Percentiles rank a stretch among this genome's conserved stretches.
These are phyloP conservation scores for Borealophlyctis nickersoniae DNA, from an alignment of 192 early-diverging fungal species.

Conservation along the genomic window DNA sequence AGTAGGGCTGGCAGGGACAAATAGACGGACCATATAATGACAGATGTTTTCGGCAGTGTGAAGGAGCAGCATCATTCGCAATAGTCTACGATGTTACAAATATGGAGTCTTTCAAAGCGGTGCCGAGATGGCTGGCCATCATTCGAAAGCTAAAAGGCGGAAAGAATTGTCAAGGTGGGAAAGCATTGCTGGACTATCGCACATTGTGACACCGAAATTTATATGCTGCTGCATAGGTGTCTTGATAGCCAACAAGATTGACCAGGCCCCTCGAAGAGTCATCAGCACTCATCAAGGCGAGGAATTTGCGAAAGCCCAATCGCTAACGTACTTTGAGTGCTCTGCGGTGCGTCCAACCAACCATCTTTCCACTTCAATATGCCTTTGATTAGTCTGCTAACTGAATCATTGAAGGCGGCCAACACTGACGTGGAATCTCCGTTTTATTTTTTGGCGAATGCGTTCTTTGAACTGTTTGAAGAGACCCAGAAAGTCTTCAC, in stretches of 20 bases:
- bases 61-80: slow-evolving; percentile 32
- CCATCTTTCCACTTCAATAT: slow-evolving; percentile 1
- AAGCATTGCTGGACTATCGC: too few relatives aligned
- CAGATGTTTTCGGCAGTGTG: slow-evolving; percentile 17
- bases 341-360: slow-evolving; percentile 36
- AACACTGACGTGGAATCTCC: slow-evolving; percentile 50
- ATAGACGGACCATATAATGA: slow-evolving; percentile 16
- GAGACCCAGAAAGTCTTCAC: too few relatives aligned
- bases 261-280: slow-evolving; percentile 32
- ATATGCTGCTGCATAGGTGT: slow-evolving; percentile 29
- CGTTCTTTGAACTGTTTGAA: slow-evolving; percentile 33
- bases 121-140: slow-evolving; percentile 39
- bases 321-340: slow-evolving; percentile 46
- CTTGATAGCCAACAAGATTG: slow-evolving; percentile 45
- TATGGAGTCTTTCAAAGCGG: slow-evolving; percentile 41
- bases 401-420: slow-evolving; percentile 25
- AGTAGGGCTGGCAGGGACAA: slow-evolving; percentile 17
- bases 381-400: neutral
- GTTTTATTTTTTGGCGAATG: slow-evolving; percentile 45
- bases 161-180: slow-evolving; percentile 27
- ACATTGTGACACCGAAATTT: slow-evolving; percentile 5
- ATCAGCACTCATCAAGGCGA: slow-evolving; percentile 40
- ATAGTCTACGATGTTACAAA: slow-evolving; percentile 47
- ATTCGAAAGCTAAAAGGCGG: slow-evolving; percentile 30
- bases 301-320: slow-evolving; percentile 40